Conservation (phyloP, 371 early-diverging fungal species). For the Mucor lusitanicus region DNA sequence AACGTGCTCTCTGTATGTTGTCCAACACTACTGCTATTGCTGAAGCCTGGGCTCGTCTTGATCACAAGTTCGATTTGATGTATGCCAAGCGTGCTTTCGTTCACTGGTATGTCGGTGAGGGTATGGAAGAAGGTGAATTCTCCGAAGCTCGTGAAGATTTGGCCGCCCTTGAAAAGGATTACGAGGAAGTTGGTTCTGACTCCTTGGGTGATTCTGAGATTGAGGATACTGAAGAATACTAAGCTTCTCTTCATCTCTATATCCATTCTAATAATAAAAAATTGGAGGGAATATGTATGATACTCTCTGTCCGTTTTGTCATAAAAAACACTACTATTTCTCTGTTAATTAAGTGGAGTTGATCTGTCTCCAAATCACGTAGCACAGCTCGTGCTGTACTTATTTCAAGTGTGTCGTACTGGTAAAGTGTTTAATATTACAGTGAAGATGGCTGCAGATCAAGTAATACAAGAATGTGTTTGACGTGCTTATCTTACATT, state of each 20-base stretch:
- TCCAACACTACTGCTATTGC: slow-evolving; percentile 95
- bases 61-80: slow-evolving; percentile 95
- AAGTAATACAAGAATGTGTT: background rate
- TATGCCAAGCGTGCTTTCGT: slow-evolving; percentile 97
- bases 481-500: background rate
- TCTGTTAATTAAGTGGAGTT: background rate
- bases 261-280: background rate
- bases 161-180: slow-evolving; percentile 98
- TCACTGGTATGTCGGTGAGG: slow-evolving; percentile 98
- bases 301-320: background rate
- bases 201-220: slow-evolving; percentile 59
- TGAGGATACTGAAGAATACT: slow-evolving; percentile 59
- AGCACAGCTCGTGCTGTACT: background rate
- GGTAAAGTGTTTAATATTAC: too few relatives aligned
- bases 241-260: background rate
- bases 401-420: background rate
- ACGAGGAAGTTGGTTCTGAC: slow-evolving; percentile 96
- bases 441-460: too few relatives aligned
- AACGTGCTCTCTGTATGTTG: slow-evolving; percentile 93
- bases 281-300: background rate
- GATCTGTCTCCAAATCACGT: background rate
- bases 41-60: slow-evolving; percentile 93
- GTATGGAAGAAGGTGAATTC: slow-evolving; percentile 94
- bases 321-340: background rate
- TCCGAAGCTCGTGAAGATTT: slow-evolving; percentile 99